phyloP scores from a whole-genome alignment of 352 stramenopile species.

The Pythium sp. region DNA sequence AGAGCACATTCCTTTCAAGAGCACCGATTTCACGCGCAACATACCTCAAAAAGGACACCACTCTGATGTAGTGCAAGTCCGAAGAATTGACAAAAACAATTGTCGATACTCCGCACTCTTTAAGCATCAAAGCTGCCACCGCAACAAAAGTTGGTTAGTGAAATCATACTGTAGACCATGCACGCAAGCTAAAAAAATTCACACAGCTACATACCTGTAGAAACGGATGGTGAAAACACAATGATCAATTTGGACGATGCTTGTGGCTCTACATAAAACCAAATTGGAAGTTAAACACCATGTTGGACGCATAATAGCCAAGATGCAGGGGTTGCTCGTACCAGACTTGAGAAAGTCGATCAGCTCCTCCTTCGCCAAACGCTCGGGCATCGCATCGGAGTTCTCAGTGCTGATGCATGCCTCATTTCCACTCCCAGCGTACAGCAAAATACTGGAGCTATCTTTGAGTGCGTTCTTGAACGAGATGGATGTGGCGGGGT shows the following conservation, averaged over 20 bases:
- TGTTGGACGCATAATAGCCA: background rate
- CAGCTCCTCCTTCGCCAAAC: constrained; percentile 30
- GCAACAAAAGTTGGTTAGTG: background rate
- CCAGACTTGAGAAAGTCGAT: constrained; percentile 27
- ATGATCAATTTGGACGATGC: constrained; percentile 30
- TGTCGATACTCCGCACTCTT: constrained; percentile 38
- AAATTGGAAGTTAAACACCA: background rate
- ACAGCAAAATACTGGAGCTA: constrained; percentile 37
- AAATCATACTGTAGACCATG: background rate
- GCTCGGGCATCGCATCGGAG: constrained; percentile 29
- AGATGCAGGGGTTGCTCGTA: constrained; percentile 4
- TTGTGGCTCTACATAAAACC: constrained; percentile 4
- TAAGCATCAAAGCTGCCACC: constrained; percentile 43
- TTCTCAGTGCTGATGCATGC: constrained; percentile 33
- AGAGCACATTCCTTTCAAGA: background rate
- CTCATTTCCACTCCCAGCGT: constrained; percentile 36
- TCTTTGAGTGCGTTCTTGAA: constrained; percentile 29
- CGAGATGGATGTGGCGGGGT: constrained; percentile 30
- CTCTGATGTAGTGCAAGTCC: constrained; percentile 30
- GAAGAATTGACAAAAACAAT: constrained; percentile 60
- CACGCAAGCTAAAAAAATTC: background rate
- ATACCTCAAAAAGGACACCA: constrained; percentile 53
- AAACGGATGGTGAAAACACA: constrained; percentile 27
- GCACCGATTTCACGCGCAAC: background rate
- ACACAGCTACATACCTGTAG: constrained; percentile 25